Conservation (phyloP, 306 rosid genomes). For the Gleditsia sinensis region DNA sequence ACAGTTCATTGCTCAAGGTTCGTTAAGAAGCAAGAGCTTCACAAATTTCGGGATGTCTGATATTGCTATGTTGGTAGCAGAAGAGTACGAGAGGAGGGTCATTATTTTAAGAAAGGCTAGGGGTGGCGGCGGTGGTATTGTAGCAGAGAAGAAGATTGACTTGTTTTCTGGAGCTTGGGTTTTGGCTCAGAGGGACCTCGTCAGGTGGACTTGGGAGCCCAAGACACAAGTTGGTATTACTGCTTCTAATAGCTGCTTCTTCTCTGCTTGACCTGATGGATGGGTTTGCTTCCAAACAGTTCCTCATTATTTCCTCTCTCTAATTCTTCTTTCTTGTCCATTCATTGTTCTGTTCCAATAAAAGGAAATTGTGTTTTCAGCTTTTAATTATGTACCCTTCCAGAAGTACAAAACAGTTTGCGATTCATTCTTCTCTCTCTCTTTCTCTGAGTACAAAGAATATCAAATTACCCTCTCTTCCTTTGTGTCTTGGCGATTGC, state of each 20-base stretch:
- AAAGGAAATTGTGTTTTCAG: neutral
- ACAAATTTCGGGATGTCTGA: constrained; percentile 59
- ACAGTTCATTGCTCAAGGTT: neutral
- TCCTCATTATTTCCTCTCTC: neutral
- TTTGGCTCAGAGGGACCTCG: constrained; percentile 36
- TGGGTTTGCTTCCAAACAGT: neutral
- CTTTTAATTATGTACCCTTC: no score
- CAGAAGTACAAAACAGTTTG: no score
- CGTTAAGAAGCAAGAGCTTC: no score
- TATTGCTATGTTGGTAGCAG: constrained; percentile 83
- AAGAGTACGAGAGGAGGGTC: constrained; percentile 80
- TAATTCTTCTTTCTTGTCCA: neutral
- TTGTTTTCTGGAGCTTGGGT: constrained; percentile 45
- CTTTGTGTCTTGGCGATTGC: no score
- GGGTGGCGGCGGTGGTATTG: neutral
- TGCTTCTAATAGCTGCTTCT: constrained; percentile 75
- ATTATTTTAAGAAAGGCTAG: constrained; percentile 33
- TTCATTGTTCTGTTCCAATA: neutral
- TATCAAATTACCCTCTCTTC: no score
- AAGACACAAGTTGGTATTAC: constrained; percentile 61
- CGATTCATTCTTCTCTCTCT: no score
- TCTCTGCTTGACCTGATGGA: constrained; percentile 63
- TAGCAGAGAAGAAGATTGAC: neutral
- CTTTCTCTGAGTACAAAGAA: no score
- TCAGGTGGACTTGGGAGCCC: constrained; percentile 53